These are phyloP conservation scores for Tetraselmis striata DNA, from an alignment of 139 green algal species.

Conservation along the genomic window DNA sequence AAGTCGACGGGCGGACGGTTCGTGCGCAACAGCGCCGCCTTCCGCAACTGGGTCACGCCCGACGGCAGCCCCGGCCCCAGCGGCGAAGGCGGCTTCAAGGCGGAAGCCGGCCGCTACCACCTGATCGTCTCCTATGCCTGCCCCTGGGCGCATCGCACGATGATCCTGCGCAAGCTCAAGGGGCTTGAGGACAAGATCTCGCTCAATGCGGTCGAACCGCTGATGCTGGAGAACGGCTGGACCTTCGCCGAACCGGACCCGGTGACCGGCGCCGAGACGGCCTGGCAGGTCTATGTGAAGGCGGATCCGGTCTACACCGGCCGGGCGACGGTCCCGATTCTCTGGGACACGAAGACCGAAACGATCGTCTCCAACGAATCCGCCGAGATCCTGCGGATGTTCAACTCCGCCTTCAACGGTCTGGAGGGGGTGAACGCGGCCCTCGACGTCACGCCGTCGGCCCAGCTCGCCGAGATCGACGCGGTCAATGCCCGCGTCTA, in stretches of 20 bases:
- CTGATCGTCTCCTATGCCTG: constrained; percentile 52
- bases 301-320: too few species aligned
- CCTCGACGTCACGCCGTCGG: constrained; percentile 9
- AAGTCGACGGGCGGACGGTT: too few species aligned
- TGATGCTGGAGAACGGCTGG: too few species aligned
- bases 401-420: not conserved
- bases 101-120: constrained; percentile 36
- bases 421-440: not conserved
- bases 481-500: constrained; percentile 43
- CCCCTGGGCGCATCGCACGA: constrained; percentile 36
- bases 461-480: constrained; percentile 22
- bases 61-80: too few species aligned
- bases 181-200: constrained; percentile 17
- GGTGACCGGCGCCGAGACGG: too few species aligned
- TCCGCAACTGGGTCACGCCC: too few species aligned
- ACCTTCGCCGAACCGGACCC: too few species aligned
- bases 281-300: too few species aligned
- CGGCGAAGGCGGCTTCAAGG: too few species aligned
- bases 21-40: too few species aligned
- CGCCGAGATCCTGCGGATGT: not conserved
- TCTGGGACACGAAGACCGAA: not conserved
- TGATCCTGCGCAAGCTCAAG: constrained; percentile 17
- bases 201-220: constrained; percentile 22
- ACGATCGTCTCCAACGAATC: not conserved
- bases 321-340: too few species aligned